Percentiles rank a stretch among this genome's conserved stretches.
Conservation (phyloP, 2,329 filamentous ascomycete genomes). For the Fusarium floridanum region DNA sequence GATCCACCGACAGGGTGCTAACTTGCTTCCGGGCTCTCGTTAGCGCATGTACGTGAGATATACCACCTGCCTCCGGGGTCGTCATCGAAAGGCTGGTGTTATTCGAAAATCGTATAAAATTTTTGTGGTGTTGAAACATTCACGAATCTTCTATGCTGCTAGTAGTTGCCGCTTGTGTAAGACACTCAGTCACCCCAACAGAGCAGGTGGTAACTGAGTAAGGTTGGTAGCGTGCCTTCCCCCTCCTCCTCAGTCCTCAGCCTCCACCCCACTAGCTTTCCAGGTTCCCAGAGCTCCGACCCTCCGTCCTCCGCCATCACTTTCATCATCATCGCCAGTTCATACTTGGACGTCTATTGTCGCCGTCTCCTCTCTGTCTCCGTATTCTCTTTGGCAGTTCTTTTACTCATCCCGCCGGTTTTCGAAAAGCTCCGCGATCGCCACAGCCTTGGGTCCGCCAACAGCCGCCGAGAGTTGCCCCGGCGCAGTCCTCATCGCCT, state of each 20-base stretch:
- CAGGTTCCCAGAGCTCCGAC: constrained; percentile 20
- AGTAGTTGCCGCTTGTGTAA: neutral
- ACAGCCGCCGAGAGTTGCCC: neutral
- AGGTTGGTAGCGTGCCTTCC: constrained; percentile 8
- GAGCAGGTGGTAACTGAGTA: neutral
- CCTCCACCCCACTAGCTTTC: constrained; percentile 34
- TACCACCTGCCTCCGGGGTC: constrained; percentile 11
- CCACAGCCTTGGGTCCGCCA: neutral
- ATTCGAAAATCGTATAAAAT: neutral
- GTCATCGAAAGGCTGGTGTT: neutral
- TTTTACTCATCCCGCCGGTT: neutral
- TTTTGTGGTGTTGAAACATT: neutral
- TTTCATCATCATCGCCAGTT: neutral
- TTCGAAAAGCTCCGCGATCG: neutral
- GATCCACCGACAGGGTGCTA: constrained; percentile 1
- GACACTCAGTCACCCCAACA: neutral
- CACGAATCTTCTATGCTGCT: neutral
- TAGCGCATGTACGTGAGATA: constrained; percentile 8
- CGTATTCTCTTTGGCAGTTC: neutral
- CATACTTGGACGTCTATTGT: neutral
- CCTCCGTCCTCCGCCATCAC: constrained; percentile 10
- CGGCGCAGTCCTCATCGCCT: constrained; percentile 28
- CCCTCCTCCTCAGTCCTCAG: constrained; percentile 23
- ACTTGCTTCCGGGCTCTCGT: neutral
- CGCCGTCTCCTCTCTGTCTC: neutral